These are phyloP conservation scores for Aspergillus texensis DNA, from an alignment of 2,329 filamentous ascomycete genomes.

Conservation along the genomic window DNA sequence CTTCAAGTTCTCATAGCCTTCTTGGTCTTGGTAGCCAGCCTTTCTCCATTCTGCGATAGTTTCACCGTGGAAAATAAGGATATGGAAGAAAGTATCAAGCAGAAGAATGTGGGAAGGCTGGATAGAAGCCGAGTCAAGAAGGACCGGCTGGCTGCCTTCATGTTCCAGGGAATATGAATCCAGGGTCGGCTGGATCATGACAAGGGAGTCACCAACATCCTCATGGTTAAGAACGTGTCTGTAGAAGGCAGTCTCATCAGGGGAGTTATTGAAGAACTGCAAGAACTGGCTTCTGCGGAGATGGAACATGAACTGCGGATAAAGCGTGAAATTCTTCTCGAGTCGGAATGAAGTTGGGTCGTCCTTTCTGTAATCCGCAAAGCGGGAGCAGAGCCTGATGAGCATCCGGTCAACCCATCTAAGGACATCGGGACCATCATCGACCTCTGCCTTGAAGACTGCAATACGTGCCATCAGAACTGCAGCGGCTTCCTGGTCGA, in stretches of 20 bases:
- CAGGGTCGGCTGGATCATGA: conserved; percentile 98
- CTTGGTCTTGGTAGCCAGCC: conserved; percentile 95
- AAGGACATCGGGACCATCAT: conserved; percentile 96
- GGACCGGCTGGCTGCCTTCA: conserved; percentile 87
- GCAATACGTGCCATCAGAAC: conserved; percentile 99
- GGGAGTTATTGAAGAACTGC: conserved; percentile 99
- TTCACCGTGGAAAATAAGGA: conserved; percentile 98
- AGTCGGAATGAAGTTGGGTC: conserved; percentile 94
- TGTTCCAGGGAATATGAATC: conserved; percentile 98
- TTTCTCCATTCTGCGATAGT: conserved; percentile 98
- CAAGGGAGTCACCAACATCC: conserved; percentile 91
- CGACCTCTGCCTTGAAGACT: conserved; percentile 97
- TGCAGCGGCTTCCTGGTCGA: conserved; percentile 96
- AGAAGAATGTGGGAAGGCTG: conserved; percentile 91
- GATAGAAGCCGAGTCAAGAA: conserved; percentile 94
- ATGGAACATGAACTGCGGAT: conserved; percentile 99
- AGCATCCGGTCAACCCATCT: conserved; percentile 99
- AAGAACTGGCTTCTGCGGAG: conserved; percentile 94
- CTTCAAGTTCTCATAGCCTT: conserved; percentile 96
- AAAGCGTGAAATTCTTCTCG: conserved; percentile 98
- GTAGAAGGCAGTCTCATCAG: conserved; percentile 99
- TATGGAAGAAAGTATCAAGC: conserved; percentile 98
- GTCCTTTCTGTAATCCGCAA: conserved; percentile 97
- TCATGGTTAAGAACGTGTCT: conserved; percentile 96
- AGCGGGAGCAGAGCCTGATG: conserved; percentile 91